Conservation (phyloP, 192 early-diverging fungal genomes). For the Linnemannia elongata region DNA sequence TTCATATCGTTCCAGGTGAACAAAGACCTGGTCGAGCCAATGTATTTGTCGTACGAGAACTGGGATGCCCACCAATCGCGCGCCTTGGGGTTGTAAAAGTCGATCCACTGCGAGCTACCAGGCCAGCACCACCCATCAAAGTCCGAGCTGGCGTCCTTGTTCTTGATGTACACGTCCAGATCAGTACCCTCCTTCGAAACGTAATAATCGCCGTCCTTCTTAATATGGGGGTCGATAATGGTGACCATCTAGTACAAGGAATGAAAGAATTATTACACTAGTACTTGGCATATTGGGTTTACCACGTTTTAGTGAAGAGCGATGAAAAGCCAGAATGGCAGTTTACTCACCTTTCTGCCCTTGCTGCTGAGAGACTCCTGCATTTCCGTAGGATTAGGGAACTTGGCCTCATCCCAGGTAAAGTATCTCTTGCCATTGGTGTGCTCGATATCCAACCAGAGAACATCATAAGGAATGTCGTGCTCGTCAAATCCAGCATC, state of each 20-base stretch:
- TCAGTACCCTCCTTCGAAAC: conserved; percentile 86
- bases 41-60: conserved; percentile 86
- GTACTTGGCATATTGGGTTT: not conserved
- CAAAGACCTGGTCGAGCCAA: conserved; percentile 82
- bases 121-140: conserved; percentile 99
- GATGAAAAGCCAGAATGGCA: not conserved
- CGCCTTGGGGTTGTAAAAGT: conserved; percentile 87
- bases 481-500: conserved; percentile 90
- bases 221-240: conserved; percentile 98
- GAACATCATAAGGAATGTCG: conserved; percentile 96
- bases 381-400: conserved; percentile 90
- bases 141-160: conserved; percentile 70
- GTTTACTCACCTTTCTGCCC: conserved; percentile 76
- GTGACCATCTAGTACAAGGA: conserved; percentile 80
- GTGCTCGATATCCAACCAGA: conserved; percentile 99
- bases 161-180: conserved; percentile 83
- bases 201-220: conserved; percentile 81
- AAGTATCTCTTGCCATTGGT: conserved; percentile 99
- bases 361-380: conserved; percentile 78
- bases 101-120: conserved; percentile 91
- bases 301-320: not conserved
- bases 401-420: conserved; percentile 96
- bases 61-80: conserved; percentile 83
- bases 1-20: conserved; percentile 99
- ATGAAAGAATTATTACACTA: not conserved